Evolutionary conservation across 768 basidiomycete genomes (phyloP).

Genomic region (Suillus subaureus): DNA sequence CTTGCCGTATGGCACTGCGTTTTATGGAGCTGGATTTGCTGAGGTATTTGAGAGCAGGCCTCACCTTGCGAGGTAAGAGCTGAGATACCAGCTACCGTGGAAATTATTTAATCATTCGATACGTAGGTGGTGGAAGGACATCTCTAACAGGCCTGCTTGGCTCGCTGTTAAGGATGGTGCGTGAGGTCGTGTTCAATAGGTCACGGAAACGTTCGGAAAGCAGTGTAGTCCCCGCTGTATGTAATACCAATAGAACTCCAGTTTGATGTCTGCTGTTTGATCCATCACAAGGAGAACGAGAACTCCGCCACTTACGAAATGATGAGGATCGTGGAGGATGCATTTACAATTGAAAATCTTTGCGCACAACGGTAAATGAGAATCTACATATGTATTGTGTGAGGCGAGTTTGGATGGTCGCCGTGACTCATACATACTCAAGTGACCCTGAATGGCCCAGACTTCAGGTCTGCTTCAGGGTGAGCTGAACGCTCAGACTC

Average conservation of each 20-base stretch:
- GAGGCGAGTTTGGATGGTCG: neutral
- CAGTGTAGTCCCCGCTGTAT: neutral
- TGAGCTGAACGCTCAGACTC: neutral
- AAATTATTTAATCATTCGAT: neutral
- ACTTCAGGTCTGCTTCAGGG: neutral
- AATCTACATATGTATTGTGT: neutral
- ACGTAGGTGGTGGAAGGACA: conserved; percentile 54
- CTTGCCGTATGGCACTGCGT: conserved; percentile 45
- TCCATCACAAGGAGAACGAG: neutral
- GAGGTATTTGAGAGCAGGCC: conserved; percentile 39
- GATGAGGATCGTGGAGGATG: neutral
- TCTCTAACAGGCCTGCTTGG: conserved; percentile 49
- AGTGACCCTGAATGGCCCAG: neutral
- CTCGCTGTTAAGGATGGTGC: conserved; percentile 29
- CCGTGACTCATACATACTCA: neutral
- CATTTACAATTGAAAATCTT: neutral
- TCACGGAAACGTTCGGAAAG: neutral
- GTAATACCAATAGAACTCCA: neutral
- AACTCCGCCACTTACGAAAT: neutral
- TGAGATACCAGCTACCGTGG: too few species aligned
- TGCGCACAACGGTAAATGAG: neutral
- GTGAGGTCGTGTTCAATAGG: neutral
- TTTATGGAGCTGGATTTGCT: conserved; percentile 27
- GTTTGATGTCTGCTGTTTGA: neutral
- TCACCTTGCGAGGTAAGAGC: conserved; percentile 45